phyloP scores from a whole-genome alignment of 1,139 yeast genomes.

The Protomyces macrosporus region DNA sequence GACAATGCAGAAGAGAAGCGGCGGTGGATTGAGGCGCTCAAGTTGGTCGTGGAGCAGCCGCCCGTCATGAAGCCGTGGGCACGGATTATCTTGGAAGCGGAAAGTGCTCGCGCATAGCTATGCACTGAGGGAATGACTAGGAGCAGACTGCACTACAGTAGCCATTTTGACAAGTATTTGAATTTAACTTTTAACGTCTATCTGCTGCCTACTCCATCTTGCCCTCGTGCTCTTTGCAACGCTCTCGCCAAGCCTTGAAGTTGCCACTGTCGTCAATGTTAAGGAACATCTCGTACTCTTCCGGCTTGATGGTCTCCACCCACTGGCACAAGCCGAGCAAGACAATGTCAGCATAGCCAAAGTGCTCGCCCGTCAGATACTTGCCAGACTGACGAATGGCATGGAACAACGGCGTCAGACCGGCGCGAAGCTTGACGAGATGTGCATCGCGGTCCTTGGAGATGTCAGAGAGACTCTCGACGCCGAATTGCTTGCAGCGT shows the following conservation, averaged over 20 bases:
- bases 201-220: background rate
- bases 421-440: background rate
- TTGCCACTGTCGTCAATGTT: background rate
- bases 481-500: background rate
- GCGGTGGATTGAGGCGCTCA: slow-evolving; percentile 48
- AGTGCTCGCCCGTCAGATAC: background rate
- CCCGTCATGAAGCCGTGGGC: slow-evolving; percentile 34
- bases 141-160: too few relatives aligned
- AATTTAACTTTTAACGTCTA: too few relatives aligned
- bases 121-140: background rate
- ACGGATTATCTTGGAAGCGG: slow-evolving; percentile 5
- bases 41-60: slow-evolving; percentile 15
- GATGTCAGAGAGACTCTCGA: background rate
- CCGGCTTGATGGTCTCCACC: background rate
- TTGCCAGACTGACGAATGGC: background rate
- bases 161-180: too few relatives aligned
- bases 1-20: slow-evolving; percentile 50
- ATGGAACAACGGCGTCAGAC: slow-evolving; percentile 3
- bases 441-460: background rate
- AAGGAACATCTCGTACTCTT: background rate
- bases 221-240: background rate
- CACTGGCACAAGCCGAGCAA: slow-evolving; percentile 1
- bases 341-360: slow-evolving; percentile 1
- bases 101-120: background rate
- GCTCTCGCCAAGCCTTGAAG: slow-evolving; percentile 1